Evolutionary conservation across 768 basidiomycete genomes (phyloP), one percentile per base, ranked within the genome.

Genomic region (Lactifluus echinatus): DNA sequence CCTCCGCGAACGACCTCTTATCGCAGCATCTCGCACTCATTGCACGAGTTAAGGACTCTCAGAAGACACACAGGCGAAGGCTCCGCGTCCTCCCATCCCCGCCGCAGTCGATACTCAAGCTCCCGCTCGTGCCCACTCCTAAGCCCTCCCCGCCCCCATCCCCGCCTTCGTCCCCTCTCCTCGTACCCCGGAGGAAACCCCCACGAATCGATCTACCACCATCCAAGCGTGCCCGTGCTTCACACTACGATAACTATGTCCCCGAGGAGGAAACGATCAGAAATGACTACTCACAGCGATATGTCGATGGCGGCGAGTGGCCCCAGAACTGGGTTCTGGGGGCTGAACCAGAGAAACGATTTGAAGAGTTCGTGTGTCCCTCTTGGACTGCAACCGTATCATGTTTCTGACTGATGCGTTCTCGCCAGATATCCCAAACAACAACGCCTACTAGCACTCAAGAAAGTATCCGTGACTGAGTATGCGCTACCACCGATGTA

Each of bases 251-350:
- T 33, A 93, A 94, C 66, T 94, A 95, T 63, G 79, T 93, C 15
- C 85, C 89, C 1, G 91, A 93, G 60, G 95, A 99, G 67, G 95
- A 99, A 69, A 97, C 93, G 0, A 89, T 99, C 43, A 79, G 96
- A 47, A 98, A 96, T 65, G 94, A 99, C 73, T 93, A 94, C 67
- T 90, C 88, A 0, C 86, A 87, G 70, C 75, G 86, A 62, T 97
- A 95, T 70, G 92, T 94, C 33, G 85, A 90, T 64, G 80, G 87
- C 2, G 94, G 93, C 10, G 88, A 90, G 61, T 93, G 93, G 85
- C 91, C 93, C 1, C 93, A 95, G 72, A 85, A 96, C 66, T 91
- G 85, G 82, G 87, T 99, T 8, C 73, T 92, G 8, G 94, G 93
- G 21, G 89, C 91, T 5, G 89, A 88, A 59, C 87, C 89, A 12